Conservation (phyloP, 1,284 basidiomycete species). For the Moesziomyces sp. region DNA sequence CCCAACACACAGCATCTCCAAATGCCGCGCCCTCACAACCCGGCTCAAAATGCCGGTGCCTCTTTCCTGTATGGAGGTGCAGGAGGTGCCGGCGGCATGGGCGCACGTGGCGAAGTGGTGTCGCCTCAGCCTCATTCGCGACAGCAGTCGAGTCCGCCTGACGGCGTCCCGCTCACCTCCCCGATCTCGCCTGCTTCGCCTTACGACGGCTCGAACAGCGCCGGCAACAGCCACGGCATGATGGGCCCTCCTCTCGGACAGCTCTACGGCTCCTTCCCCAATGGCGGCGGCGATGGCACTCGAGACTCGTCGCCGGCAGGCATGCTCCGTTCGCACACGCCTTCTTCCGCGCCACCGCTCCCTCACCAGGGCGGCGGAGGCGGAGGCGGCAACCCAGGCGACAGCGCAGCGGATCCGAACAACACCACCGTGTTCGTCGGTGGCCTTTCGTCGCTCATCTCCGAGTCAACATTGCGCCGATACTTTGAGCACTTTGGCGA, state of each 20-base stretch:
- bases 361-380: conserved; percentile 14
- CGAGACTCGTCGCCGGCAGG: conserved; percentile 26
- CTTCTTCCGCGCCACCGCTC: conserved; percentile 27
- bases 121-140: conserved; percentile 36
- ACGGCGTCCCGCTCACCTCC: conserved; percentile 24
- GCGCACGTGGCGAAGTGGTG: conserved; percentile 24
- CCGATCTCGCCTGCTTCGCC: conserved; percentile 28
- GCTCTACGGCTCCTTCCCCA: conserved; percentile 30
- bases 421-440: conserved; percentile 68
- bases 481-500: conserved; percentile 66
- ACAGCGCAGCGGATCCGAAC: conserved; percentile 62
- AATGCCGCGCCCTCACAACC: conserved; percentile 44
- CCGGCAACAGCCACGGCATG: conserved; percentile 1
- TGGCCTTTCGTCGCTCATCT: conserved; percentile 62
- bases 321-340: conserved; percentile 37
- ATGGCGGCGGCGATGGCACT: conserved; percentile 13
- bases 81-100: conserved; percentile 2
- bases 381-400: conserved; percentile 16
- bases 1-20: conserved; percentile 30
- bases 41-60: conserved; percentile 28
- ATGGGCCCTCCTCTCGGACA: conserved; percentile 26
- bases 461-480: conserved; percentile 61
- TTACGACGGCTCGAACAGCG: conserved; percentile 14
- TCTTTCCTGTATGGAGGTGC: conserved; percentile 37
- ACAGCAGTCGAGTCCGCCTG: conserved; percentile 25